A percentile compares a stretch with the other conserved stretches of the same genome.
These are phyloP conservation scores for Metschnikowia dekortorum DNA, from an alignment of 805 yeast genomes.

Conservation along the genomic window DNA sequence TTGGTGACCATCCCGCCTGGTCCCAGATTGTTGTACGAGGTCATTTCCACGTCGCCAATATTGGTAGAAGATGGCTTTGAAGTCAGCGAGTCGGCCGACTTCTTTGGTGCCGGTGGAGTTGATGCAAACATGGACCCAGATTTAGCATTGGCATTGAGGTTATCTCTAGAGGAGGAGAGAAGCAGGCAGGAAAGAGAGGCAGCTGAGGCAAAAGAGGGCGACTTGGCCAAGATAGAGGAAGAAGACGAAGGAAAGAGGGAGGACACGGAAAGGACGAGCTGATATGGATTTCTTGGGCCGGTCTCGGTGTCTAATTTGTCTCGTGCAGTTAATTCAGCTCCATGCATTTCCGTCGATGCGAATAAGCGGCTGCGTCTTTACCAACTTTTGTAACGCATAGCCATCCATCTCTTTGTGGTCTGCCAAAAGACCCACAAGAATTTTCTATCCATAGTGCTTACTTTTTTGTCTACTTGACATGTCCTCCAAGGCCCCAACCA, in stretches of 20 bases:
- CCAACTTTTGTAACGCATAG: not conserved
- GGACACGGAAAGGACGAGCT: constrained; percentile 3
- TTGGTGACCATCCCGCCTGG: constrained; percentile 87
- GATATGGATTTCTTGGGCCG: not conserved
- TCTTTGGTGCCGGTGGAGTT: constrained; percentile 38
- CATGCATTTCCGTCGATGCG: not conserved
- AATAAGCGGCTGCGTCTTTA: not conserved
- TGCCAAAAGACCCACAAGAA: not conserved
- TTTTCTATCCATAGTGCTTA: not conserved
- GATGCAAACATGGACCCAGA: constrained; percentile 97
- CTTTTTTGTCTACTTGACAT: not conserved
- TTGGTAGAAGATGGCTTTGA: constrained; percentile 61
- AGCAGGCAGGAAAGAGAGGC: constrained; percentile 81
- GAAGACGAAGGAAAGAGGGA: constrained; percentile 19
- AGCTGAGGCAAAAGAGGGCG: constrained; percentile 23
- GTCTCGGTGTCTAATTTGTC: not conserved
- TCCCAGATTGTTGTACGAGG: constrained; percentile 77
- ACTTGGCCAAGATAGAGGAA: constrained; percentile 32
- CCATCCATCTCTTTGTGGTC: not conserved
- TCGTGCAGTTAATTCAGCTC: not conserved
- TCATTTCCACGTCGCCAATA: constrained; percentile 70
- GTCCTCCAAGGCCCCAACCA: not conserved
- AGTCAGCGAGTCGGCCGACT: constrained; percentile 36
- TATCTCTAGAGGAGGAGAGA: constrained; percentile 92
- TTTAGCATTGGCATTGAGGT: constrained; percentile 88